Conservation (phyloP, 768 basidiomycete genomes). For the Brasilioporus rufonigricans region DNA sequence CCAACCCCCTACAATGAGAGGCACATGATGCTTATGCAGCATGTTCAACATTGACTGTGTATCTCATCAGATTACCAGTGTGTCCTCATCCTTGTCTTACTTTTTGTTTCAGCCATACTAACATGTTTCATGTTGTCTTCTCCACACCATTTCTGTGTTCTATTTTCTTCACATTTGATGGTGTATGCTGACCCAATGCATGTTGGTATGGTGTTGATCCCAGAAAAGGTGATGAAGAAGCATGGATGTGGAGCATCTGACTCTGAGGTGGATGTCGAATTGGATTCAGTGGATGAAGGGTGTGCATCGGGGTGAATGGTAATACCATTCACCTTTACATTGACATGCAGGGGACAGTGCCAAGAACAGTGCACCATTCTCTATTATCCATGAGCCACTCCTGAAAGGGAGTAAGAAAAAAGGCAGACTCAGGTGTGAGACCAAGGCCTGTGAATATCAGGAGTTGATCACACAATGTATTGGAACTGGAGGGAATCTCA, state of each 20-base stretch:
- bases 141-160: too few relatives aligned
- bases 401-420: too few relatives aligned
- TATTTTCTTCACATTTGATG: neutral
- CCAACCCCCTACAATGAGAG: constrained; percentile 10
- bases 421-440: too few relatives aligned
- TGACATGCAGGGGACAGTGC: too few relatives aligned
- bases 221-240: constrained; percentile 8
- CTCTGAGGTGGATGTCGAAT: neutral
- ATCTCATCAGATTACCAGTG: constrained; percentile 17
- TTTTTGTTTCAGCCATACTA: neutral
- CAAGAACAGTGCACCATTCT: too few relatives aligned
- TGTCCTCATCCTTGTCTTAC: neutral
- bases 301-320: neutral
- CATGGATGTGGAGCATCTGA: neutral
- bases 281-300: neutral
- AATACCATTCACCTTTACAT: neutral
- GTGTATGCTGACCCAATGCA: too few relatives aligned
- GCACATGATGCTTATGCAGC: constrained; percentile 22
- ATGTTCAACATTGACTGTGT: constrained; percentile 14
- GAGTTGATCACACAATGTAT: too few relatives aligned
- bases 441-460: too few relatives aligned
- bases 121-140: too few relatives aligned
- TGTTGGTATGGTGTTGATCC: constrained; percentile 5
- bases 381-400: too few relatives aligned
- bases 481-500: too few relatives aligned